Evolutionary conservation across 805 yeast genomes (phyloP), one percentile per base, ranked within the genome.

Genomic region (Barnettozyma californica): DNA sequence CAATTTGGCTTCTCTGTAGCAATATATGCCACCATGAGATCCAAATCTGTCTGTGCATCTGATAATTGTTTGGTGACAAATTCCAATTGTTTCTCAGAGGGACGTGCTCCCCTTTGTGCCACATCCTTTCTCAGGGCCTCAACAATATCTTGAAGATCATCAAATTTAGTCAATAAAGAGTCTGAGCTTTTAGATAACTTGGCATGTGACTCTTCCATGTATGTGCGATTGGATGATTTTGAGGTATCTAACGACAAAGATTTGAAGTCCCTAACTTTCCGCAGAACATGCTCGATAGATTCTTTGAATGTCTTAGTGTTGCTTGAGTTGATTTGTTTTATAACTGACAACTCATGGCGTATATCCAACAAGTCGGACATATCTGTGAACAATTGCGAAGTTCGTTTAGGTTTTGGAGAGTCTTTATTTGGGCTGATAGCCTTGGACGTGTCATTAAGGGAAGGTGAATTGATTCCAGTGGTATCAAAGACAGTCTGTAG

Each of bases 51-150:
- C 47, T 77, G 75, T 0, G 95, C 91, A 1, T 68, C 70, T 4
- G 59, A 68, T 21, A 94, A 73, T 52, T 91, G 95, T 54, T 79
- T 79, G 8, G 74, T 61, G 1, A 92, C 84, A 19, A 74, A 68
- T 19, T 76, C 80, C 23, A 94, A 66, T 58, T 91, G 95, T 54
- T 84, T 81, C 45, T 76, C 80, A 0, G 89, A 69, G 14, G 96
- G 90, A 34, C 89, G 77, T 0, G 90, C 90, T 19, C 97, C 96
- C 53, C 97, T 77, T 51, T 83, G 84, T 0, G 96, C 95, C 13
- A 94, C 96, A 67, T 91, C 98, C 56, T 88, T 83, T 47, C 97
- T 74, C 47, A 92, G 69, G 0, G 87, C 87, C 61, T 94, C 99
- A 63, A 94, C 87, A 9, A 87, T 67, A 66, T 94, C 99, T 61